Conservation (phyloP, 108 stramenopile species). For the Skeletonema potamos region DNA sequence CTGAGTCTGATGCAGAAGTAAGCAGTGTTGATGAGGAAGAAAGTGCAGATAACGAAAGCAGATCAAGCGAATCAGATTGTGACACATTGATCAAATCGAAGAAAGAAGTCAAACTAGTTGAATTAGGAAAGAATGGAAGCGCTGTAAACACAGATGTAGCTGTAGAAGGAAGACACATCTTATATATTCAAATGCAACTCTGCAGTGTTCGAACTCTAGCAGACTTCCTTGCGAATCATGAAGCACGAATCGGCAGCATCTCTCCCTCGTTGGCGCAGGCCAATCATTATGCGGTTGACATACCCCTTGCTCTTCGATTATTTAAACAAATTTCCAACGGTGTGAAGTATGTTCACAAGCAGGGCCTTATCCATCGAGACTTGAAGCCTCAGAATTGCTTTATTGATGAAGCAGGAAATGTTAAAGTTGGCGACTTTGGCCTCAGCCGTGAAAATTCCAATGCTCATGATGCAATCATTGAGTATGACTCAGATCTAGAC, state of each 20-base stretch:
- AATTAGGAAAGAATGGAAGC: constrained; percentile 8
- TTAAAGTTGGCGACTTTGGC: constrained; percentile 90
- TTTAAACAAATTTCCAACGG: constrained; percentile 80
- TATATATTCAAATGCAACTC: constrained; percentile 98
- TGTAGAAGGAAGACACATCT: constrained; percentile 49
- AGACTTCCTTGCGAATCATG: constrained; percentile 69
- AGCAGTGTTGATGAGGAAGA: constrained; percentile 22
- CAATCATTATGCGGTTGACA: constrained; percentile 52
- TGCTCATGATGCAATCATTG: constrained; percentile 27
- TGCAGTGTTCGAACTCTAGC: constrained; percentile 88
- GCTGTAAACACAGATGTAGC: constrained; percentile 3
- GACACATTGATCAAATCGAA: neutral
- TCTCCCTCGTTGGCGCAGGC: neutral
- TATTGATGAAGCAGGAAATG: constrained; percentile 75
- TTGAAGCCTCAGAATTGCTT: constrained; percentile 87
- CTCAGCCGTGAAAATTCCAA: constrained; percentile 65
- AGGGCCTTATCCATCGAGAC: constrained; percentile 90
- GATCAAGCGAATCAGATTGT: neutral
- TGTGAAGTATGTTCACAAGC: constrained; percentile 81
- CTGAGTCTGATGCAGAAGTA: constrained; percentile 10
- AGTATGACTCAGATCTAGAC: constrained; percentile 7
- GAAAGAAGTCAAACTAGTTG: constrained; percentile 2
- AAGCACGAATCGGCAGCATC: constrained; percentile 54
- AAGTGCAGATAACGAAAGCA: constrained; percentile 9
- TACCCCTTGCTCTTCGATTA: constrained; percentile 73